Base-by-base conservation (phyloP, 2,329 filamentous ascomycete species). In the Scortechinia acanthostroma region DNA sequence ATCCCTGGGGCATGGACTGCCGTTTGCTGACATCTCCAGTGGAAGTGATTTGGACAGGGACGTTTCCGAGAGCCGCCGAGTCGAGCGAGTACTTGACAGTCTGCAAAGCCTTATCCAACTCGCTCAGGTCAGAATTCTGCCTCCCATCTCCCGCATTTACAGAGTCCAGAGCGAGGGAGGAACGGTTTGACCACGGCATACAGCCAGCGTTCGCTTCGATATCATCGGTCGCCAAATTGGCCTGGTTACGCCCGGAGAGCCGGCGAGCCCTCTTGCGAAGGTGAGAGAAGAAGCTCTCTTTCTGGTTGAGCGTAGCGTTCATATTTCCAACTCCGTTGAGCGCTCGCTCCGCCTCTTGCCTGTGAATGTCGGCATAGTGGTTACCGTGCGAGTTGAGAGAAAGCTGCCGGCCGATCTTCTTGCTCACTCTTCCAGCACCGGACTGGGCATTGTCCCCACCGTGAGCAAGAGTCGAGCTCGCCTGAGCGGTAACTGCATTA, bases 221-320 rank as follows among this genome's bases (percentile, higher is more conserved):
- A 57, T 97, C 91, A 53, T 96, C 91, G 46, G 89, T 86, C 16
- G 89, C 88, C 47, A 86, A 80, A 4, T 88, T 84, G 14, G 82
- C 83, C 59, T 91, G 88, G 58, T 95, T 90, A 47, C 91, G 83
- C 42, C 93, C 93, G 21, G 93, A 98, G 49, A 98, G 83, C 53
- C 93, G 79, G 53, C 93, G 80, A 21, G 94, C 93, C 44, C 91
- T 84, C 66, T 98, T 98, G 46, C 93, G 80, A 4, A 98, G 75
- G 60, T 98, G 93, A 1, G 93, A 97, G 67, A 98, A 98, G 71
- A 98, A 98, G 63, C 93, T 89, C 63, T 98, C 93, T 59, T 94
- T 94, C 46, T 90, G 87, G 16, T 77, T 83, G 0, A 84, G 81
- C 3, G 90, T 88, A 4, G 89, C 93, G 15, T 77, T 81, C 20